A percentile compares a stretch with the other conserved stretches of the same genome.
phyloP scores from a whole-genome alignment of 805 yeast genomes.

The Monosporozyma yasuniensis region DNA sequence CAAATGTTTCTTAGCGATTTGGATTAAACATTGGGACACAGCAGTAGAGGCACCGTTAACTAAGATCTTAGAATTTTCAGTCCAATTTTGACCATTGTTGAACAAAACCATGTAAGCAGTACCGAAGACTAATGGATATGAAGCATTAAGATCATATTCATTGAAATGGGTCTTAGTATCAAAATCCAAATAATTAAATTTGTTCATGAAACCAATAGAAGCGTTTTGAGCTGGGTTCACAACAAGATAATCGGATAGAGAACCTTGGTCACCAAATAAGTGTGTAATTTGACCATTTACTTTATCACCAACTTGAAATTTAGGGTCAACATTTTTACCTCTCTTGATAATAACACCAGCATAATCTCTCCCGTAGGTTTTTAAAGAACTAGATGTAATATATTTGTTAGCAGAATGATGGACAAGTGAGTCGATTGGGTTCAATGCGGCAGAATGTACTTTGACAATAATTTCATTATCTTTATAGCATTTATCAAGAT shows the following conservation, averaged over 20 bases:
- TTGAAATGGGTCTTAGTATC: constrained; percentile 3
- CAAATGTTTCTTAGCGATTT: constrained; percentile 43
- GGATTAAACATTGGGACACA: constrained; percentile 51
- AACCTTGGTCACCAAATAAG: constrained; percentile 29
- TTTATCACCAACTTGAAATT: constrained; percentile 19
- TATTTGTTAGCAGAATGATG: constrained; percentile 11
- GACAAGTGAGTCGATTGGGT: constrained; percentile 23
- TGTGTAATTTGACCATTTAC: constrained; percentile 22
- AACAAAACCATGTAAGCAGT: constrained; percentile 45
- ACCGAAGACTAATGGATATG: constrained; percentile 54
- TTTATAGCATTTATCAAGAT: constrained; percentile 18
- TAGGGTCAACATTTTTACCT: constrained; percentile 15
- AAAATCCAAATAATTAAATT: constrained; percentile 4
- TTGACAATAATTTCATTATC: constrained; percentile 23
- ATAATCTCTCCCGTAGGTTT: constrained; percentile 24
- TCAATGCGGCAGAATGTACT: constrained; percentile 26
- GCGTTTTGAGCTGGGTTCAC: constrained; percentile 28
- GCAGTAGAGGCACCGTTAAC: constrained; percentile 69
- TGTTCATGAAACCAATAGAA: constrained; percentile 29
- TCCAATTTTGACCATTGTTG: constrained; percentile 22
- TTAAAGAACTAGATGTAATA: constrained; percentile 7
- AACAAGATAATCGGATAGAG: constrained; percentile 40
- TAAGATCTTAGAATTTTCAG: constrained; percentile 41
- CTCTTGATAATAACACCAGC: constrained; percentile 22
- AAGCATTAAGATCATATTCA: constrained; percentile 32